Evolutionary conservation across 2,329 filamentous ascomycete species (phyloP), one percentile per base, ranked within the genome.

Genomic region (Penicillium sp.): DNA sequence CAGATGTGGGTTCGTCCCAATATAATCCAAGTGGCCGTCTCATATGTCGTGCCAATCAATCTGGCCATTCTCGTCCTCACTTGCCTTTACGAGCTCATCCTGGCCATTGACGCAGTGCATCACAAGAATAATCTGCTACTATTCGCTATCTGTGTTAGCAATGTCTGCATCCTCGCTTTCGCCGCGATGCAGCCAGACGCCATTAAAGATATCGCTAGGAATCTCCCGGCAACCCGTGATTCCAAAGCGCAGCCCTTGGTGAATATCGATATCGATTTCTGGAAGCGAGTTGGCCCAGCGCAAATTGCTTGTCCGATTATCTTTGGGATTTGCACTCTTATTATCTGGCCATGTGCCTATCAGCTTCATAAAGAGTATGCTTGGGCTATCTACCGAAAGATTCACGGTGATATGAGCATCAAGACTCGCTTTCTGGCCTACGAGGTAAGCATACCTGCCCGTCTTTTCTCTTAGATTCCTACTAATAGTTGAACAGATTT

Each of bases 111-210:
- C 33, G 66, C 64, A 9, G 59, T 69, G 6, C 60, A 64, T 26
- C 57, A 65, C 49, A 67, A 65, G 24, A 69, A 69, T 45, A 67
- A 65, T 24, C 59, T 68, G n/a, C 49, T 65, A 9, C 58, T 68
- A 10, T 56, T 69, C 3, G 67, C 67, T 1, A 61, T 69, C 5
- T 69, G 64, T 57, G 40, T 62, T 15, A 62, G 58, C 38, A 67
- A 67, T 60, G 30, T 38, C 24, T 65, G 60, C 24, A 51, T 54
- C 24, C 22, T 65, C 2, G 62, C 40, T 4, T 68, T 63, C 51
- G 53, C 68, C 2, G 61, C 44, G 3, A 60, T 69, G 64, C 67
- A 67, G 42, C 64, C 61, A 24, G 45, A 10, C 10, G 37, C 60
- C 17, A 63, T 67, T 35, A 38, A 58, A 15, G 45, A 53, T 0